A percentile compares a stretch with the other conserved stretches of the same genome.
phyloP scores from a whole-genome alignment of 345 rosid genomes.

The Hypericum perforatum region DNA sequence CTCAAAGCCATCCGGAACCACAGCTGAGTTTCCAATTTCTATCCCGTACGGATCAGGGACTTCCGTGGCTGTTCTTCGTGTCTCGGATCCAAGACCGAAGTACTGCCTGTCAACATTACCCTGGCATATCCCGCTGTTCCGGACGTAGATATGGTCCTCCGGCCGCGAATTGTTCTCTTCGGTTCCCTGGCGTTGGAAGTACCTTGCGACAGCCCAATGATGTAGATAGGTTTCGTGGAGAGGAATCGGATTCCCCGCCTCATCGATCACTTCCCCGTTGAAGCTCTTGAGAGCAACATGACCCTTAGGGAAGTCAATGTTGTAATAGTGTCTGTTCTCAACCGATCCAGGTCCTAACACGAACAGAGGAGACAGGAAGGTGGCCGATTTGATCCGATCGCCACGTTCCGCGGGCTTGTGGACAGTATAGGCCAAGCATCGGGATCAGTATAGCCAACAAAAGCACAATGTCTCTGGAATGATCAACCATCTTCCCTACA shows the following conservation, averaged over 20 bases:
- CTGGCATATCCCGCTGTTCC: slow-evolving; percentile 3
- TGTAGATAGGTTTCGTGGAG: background rate
- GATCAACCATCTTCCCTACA: no score
- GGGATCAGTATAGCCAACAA: no score
- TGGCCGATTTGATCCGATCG: slow-evolving; percentile 34
- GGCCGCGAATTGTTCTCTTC: background rate
- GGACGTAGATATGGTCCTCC: background rate
- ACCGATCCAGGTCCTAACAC: background rate
- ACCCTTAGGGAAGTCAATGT: background rate
- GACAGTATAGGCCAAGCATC: background rate
- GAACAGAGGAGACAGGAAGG: slow-evolving; percentile 2
- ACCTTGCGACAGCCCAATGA: background rate
- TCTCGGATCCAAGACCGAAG: background rate
- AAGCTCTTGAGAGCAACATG: slow-evolving; percentile 1
- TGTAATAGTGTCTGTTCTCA: background rate
- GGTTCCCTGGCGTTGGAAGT: background rate
- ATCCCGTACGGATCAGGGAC: slow-evolving; percentile 5
- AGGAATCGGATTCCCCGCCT: background rate
- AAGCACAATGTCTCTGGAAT: no score
- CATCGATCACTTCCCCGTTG: background rate
- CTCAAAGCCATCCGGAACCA: background rate
- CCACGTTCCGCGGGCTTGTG: slow-evolving; percentile 15
- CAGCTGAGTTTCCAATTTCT: background rate
- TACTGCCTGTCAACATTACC: background rate
- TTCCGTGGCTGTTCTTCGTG: background rate